Evolutionary conservation across 1,284 basidiomycete species (phyloP), one percentile per base, ranked within the genome.

Genomic region (Sanguinoderma infundibulare): DNA sequence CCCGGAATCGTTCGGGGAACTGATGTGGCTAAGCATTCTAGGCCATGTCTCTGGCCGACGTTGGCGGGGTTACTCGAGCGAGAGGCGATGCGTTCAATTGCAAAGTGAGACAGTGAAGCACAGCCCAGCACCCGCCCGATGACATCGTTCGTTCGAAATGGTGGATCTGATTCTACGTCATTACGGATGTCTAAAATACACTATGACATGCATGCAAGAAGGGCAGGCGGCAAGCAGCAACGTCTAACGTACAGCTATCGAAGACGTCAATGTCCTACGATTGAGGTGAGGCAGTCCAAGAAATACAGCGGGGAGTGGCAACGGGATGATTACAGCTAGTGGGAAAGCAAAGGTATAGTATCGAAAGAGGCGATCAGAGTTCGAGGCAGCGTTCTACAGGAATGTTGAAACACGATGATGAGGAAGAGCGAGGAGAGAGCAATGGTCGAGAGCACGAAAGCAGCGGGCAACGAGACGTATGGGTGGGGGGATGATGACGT

Each of bases 381-480:
- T 32, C 46, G 42, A 46, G 30, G 49, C 35, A 46, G 30, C 9
- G 51, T 49, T 28, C 40, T 36, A 28, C 12, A 20, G 34, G 32
- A 26, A 17, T 46, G 28, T 17, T 14, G 46, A 30, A n/a, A 46
- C 15, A 17, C n/a, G 49, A 34, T 17, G 35, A 40, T 20, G 7
- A 10, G 47, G 12, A n/a, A 10, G n/a, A 49, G 32, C 17, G 20
- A 44, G 32, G 35, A 55, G 49, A 58, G 39, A 40, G 39, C 34
- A 38, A 55, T 24, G 59, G 39, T 39, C 52, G 26, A 53, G 52
- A 61, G 35, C 55, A 53, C 32, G 53, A 60, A 30, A 57, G 59
- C 59, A 38, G 34, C 36, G 55, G 56, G 35, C 42, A 49, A 38
- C 22, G 57, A 46, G 50, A 17, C 44, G 36, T 14, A n/a, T 32